Conservation (phyloP, 2,329 filamentous ascomycete genomes). For the Aspergillus hortae region DNA sequence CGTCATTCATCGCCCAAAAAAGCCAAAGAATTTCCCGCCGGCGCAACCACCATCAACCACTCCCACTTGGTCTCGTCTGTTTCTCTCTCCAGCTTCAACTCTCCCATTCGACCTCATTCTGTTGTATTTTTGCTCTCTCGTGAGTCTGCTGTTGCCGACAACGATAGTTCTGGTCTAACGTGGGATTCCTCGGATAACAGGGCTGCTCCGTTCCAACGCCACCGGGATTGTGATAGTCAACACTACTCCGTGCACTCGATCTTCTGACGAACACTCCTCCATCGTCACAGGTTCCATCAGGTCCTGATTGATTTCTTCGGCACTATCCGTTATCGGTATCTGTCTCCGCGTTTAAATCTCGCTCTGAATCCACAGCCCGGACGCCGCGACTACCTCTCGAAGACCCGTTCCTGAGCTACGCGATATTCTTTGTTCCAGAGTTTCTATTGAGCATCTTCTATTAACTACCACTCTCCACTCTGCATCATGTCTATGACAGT, state of each 20-base stretch:
- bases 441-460: background rate
- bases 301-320: background rate
- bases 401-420: background rate
- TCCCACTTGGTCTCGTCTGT: constrained; percentile 1
- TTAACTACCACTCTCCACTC: constrained; percentile 7
- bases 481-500: constrained; percentile 43
- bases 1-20: constrained; percentile 35
- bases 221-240: background rate
- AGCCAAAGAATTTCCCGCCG: constrained; percentile 36
- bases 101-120: background rate
- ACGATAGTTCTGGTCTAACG: background rate
- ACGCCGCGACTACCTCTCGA: background rate
- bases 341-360: background rate
- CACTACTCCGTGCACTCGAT: background rate
- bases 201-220: background rate
- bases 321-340: background rate
- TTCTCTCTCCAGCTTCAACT: constrained; percentile 6
- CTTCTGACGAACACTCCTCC: background rate
- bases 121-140: background rate
- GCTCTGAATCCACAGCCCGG: background rate
- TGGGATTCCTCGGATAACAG: background rate
- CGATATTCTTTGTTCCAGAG: background rate
- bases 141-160: background rate
- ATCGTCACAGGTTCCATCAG: background rate
- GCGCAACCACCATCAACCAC: background rate